Evolutionary conservation across 192 early-diverging fungal species (phyloP), one percentile per base, ranked within the genome.

Genomic region (Helicostylum pulchrum): DNA sequence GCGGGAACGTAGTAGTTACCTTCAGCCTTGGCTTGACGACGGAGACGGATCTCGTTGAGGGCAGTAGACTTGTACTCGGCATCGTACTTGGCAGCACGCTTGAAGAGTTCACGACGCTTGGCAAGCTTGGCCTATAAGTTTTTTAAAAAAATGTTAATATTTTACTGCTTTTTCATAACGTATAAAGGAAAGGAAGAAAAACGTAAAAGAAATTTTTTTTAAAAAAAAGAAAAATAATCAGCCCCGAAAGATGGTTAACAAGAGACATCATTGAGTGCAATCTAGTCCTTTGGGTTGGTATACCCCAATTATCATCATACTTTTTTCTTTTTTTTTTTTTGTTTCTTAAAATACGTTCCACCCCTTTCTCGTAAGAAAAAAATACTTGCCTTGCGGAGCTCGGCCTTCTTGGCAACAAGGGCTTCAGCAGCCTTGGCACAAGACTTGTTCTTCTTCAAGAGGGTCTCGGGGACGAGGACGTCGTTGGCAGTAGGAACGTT

Each of bases 11-110:
- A 98, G 85, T 92, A 97, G 83, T 85, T 88, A 71, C 93, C 93
- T 57, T 77, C 66, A 74, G 87, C 82, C 83, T 92, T 93, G 80
- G 97, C 96, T 83, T 91, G 87, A 80, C 97, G 94, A 75, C 84
- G 81, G 50, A 96, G 92, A 75, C 92, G 89, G 78, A 97, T 83
- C 80, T 96, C 92, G 50, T 92, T 83, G 50, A 85, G 79, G 88
- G 97, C 97, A 71, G 85, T 84, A 66, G 83, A 77, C 71, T 84
- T 86, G 91, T 98, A 96, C 86, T 99, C 96, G 78, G 92, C 88
- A 77, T 95, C 91, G 85, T 99, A 98, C 83, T 92, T 83, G 84
- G 96, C 93, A 66, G 97, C 97, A 72, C 96, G 94, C 89, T 97
- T 97, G 92, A 97, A 98, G 83, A 98, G 92, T 61, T 94, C 93